Conservation (phyloP, 306 rosid species). For the Alnus glutinosa region DNA sequence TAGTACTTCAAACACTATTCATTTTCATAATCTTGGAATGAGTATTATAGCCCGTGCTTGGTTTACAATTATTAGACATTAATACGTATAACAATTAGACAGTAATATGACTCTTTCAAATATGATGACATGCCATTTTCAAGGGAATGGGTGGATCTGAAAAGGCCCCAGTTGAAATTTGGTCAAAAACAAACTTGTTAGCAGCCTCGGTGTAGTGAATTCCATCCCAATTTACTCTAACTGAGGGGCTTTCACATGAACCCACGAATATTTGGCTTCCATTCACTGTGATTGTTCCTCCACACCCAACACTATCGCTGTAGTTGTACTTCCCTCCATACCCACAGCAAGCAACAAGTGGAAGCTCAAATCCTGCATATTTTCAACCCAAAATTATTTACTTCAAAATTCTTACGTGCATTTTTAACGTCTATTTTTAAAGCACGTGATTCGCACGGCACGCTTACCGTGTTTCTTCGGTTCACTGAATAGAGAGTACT, state of each 20-base stretch:
- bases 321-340: conserved; percentile 55
- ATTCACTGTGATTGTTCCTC: no score
- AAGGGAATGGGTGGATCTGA: neutral
- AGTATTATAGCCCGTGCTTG: no score
- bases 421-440: no score
- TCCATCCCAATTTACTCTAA: neutral
- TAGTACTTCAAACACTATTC: no score
- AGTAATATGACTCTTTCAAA: no score
- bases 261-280: neutral
- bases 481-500: conserved; percentile 35
- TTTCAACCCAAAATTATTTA: no score
- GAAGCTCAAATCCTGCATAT: conserved; percentile 50
- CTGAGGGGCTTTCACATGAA: neutral
- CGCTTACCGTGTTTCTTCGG: conserved; percentile 47
- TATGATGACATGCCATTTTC: neutral
- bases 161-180: neutral
- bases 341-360: conserved; percentile 51
- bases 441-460: no score
- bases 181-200: neutral
- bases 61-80: no score
- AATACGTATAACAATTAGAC: no score
- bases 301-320: neutral
- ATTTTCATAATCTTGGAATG: no score
- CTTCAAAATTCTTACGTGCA: no score
- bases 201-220: neutral